Evolutionary conservation across 345 rosid genomes (phyloP).

Genomic region (Nasturtium officinale): DNA sequence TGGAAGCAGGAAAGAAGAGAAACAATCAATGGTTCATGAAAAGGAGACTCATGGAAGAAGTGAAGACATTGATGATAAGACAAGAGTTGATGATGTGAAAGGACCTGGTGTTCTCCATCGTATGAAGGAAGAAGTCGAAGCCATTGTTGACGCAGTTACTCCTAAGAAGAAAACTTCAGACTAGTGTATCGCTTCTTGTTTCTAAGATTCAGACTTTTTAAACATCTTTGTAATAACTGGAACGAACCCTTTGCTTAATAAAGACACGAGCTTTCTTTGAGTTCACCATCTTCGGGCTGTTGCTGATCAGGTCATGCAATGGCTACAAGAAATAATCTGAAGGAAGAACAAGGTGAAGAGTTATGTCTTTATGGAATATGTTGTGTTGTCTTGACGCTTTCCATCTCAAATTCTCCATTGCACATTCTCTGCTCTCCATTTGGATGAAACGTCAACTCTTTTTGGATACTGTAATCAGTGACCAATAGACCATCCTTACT

Average conservation of each 20-base stretch:
- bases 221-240: neutral
- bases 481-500: neutral
- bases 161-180: conserved; percentile 41
- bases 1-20: conserved; percentile 52
- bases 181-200: neutral
- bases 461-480: neutral
- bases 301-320: neutral
- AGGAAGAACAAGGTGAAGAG: neutral
- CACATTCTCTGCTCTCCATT: neutral
- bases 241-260: conserved; percentile 6
- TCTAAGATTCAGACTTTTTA: neutral
- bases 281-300: neutral
- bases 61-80: conserved; percentile 55
- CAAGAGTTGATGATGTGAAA: conserved; percentile 51
- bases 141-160: conserved; percentile 49
- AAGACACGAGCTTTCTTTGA: conserved; percentile 1
- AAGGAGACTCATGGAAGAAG: conserved; percentile 59
- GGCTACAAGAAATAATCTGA: neutral
- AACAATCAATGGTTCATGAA: conserved; percentile 40
- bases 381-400: neutral
- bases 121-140: conserved; percentile 57
- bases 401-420: neutral
- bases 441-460: neutral
- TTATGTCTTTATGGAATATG: neutral
- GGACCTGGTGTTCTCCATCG: conserved; percentile 56